Evolutionary conservation across 208 protist genomes (phyloP).

Genomic region (Acanthamoeba triangularis): DNA sequence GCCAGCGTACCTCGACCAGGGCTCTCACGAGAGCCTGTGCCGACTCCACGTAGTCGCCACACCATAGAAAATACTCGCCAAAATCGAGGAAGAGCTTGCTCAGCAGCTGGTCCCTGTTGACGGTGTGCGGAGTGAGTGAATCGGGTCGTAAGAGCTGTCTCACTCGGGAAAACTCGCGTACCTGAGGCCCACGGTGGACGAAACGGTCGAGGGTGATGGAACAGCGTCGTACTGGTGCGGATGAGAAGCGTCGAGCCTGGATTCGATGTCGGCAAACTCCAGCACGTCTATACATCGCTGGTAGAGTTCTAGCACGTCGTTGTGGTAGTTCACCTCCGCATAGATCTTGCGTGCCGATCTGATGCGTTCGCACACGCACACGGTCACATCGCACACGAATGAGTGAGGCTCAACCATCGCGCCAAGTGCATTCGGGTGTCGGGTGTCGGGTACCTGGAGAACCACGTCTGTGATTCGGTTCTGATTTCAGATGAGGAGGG

Average conservation of each 20-base stretch:
- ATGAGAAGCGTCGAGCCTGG: background rate
- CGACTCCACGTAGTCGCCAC: conserved; percentile 69
- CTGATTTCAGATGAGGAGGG: conserved; percentile 57
- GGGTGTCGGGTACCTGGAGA: background rate
- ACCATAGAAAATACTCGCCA: conserved; percentile 75
- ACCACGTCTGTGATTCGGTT: conserved; percentile 62
- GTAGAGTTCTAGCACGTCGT: conserved; percentile 68
- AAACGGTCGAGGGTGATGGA: background rate
- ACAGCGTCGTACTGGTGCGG: background rate
- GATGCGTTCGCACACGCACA: background rate
- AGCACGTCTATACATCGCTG: conserved; percentile 76
- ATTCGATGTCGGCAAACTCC: conserved; percentile 75
- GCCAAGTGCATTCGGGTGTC: background rate
- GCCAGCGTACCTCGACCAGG: conserved; percentile 19
- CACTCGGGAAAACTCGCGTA: background rate
- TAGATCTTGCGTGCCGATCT: conserved; percentile 68
- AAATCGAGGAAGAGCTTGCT: conserved; percentile 74
- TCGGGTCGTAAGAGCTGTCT: background rate
- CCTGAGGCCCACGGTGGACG: background rate
- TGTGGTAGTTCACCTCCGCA: conserved; percentile 72
- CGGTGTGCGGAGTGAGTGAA: background rate
- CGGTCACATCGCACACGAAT: background rate
- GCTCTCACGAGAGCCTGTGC: conserved; percentile 51
- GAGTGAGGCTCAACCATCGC: too few relatives aligned
- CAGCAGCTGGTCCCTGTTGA: conserved; percentile 29